These are phyloP conservation scores for Shiraia bambusicola DNA, from an alignment of 2,329 filamentous ascomycete species.

Conservation along the genomic window DNA sequence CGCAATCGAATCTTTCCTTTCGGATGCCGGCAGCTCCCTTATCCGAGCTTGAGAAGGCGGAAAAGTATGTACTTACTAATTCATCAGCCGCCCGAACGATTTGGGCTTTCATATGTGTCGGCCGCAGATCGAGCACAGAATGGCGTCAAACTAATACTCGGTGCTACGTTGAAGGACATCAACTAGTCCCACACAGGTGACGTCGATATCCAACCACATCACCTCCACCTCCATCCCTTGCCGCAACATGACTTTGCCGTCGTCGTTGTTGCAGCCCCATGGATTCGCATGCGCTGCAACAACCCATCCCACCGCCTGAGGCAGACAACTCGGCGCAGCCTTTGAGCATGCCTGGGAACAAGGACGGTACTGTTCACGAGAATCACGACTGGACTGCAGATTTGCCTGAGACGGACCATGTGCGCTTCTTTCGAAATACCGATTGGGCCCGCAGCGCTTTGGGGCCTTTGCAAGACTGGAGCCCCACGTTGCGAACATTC, in stretches of 20 bases:
- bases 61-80: too few species aligned
- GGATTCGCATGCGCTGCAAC: conserved; percentile 8
- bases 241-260: conserved; percentile 3
- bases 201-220: too few species aligned
- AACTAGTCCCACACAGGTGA: too few species aligned
- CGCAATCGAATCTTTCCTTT: too few species aligned
- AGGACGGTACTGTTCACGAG: conserved; percentile 12
- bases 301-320: conserved; percentile 18
- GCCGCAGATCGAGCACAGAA: too few species aligned
- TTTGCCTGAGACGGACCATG: conserved; percentile 34
- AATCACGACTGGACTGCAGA: conserved; percentile 34
- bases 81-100: too few species aligned
- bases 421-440: conserved; percentile 34
- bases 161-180: too few species aligned
- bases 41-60: too few species aligned
- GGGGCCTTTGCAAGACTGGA: conserved; percentile 30
- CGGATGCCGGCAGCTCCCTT: too few species aligned
- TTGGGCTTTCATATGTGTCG: too few species aligned
- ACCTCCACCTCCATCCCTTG: too few species aligned
- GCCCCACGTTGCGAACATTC: conserved; percentile 31
- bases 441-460: conserved; percentile 32
- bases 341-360: conserved; percentile 3
- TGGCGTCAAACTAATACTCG: too few species aligned
- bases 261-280: conserved; percentile 6
- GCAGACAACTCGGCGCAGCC: conserved; percentile 10